Conservation (phyloP, 164 flowering plant species). For the Stephania cephalantha region DNA sequence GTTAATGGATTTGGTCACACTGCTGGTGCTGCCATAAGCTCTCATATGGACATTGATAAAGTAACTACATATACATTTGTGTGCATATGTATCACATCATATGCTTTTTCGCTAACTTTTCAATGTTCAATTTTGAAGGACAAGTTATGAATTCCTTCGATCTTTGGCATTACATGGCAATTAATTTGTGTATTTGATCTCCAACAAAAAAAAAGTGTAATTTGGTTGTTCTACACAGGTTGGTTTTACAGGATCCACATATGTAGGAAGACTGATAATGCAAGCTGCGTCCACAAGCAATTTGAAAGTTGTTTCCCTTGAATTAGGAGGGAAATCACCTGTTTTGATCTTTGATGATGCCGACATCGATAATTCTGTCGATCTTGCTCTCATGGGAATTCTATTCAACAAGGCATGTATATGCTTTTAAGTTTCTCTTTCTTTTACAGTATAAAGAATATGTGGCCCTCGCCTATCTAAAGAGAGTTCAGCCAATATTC, state of each 20-base stretch:
- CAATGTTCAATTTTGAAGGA: background rate
- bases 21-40: slow-evolving; percentile 72
- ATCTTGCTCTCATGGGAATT: slow-evolving; percentile 47
- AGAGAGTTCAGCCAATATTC: too few relatives aligned
- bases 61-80: slow-evolving; percentile 22
- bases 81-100: too few relatives aligned
- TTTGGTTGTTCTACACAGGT: slow-evolving; percentile 29
- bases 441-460: too few relatives aligned
- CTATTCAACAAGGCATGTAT: slow-evolving; percentile 52
- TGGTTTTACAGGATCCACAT: slow-evolving; percentile 76
- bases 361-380: slow-evolving; percentile 52
- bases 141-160: background rate
- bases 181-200: too few relatives aligned
- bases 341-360: slow-evolving; percentile 74
- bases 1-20: slow-evolving; percentile 65
- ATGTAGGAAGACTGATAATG: slow-evolving; percentile 63
- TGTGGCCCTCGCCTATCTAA: too few relatives aligned
- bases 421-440: background rate
- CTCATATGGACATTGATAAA: slow-evolving; percentile 84
- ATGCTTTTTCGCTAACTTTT: background rate
- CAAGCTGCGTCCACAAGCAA: slow-evolving; percentile 72
- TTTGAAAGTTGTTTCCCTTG: slow-evolving; percentile 65
- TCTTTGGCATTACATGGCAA: background rate
- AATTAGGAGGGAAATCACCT: slow-evolving; percentile 88
- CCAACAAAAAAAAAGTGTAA: background rate